phyloP scores from a whole-genome alignment of 805 yeast species.

The Metschnikowia proteae region DNA sequence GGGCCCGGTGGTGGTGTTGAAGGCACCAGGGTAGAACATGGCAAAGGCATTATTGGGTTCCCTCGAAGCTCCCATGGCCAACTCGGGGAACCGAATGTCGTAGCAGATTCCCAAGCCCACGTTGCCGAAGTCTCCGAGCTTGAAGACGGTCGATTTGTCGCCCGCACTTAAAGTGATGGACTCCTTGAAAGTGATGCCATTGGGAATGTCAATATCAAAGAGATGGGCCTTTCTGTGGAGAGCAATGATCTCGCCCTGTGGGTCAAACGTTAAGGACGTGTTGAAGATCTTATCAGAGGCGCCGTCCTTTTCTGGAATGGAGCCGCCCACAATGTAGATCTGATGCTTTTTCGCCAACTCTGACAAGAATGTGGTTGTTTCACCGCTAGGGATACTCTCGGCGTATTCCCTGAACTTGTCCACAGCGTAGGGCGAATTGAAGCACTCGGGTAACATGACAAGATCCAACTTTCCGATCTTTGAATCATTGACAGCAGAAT shows the following conservation, averaged over 20 bases:
- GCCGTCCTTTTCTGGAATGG: conserved; percentile 67
- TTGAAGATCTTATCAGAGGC: conserved; percentile 54
- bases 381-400: conserved; percentile 78
- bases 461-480: conserved; percentile 49
- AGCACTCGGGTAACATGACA: conserved; percentile 90
- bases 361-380: conserved; percentile 58
- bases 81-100: conserved; percentile 77
- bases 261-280: conserved; percentile 70
- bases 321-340: conserved; percentile 81
- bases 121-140: conserved; percentile 44
- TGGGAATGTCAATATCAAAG: conserved; percentile 90
- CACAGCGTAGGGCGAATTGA: conserved; percentile 92
- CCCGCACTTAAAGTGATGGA: conserved; percentile 75
- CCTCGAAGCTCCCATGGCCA: conserved; percentile 67
- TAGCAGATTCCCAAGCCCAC: conserved; percentile 87
- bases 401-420: conserved; percentile 83
- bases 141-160: conserved; percentile 72
- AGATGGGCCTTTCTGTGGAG: conserved; percentile 88
- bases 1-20: conserved; percentile 82
- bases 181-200: conserved; percentile 85
- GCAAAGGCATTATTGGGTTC: conserved; percentile 59
- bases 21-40: conserved; percentile 81
- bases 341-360: conserved; percentile 60
- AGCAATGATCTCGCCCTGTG: conserved; percentile 72
- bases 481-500: conserved; percentile 49